These are phyloP conservation scores for Zizania palustris DNA, from an alignment of 202 grass and related monocot genomes.

Conservation along the genomic window DNA sequence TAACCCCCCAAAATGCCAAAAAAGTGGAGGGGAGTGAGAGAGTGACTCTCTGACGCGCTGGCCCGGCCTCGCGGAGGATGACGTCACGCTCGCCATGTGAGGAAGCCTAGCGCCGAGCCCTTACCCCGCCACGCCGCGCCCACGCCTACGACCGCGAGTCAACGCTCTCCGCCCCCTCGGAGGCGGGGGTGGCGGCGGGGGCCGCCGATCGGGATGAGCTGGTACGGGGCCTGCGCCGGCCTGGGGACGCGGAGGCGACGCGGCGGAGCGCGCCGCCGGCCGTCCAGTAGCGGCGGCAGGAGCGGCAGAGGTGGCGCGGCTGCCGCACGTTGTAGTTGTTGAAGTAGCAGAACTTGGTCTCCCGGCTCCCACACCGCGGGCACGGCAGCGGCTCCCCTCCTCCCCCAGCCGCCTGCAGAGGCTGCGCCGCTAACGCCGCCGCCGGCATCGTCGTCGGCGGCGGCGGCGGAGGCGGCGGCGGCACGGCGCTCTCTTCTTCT, in stretches of 20 bases:
- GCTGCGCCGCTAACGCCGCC: background rate
- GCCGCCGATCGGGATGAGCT: slow-evolving; percentile 39
- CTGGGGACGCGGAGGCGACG: slow-evolving; percentile 62
- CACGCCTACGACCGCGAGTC: slow-evolving; percentile 40
- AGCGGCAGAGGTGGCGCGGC: slow-evolving; percentile 90
- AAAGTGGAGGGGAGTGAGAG: slow-evolving; percentile 14
- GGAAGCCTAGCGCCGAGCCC: slow-evolving; percentile 17
- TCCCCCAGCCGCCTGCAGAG: background rate
- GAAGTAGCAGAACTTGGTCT: slow-evolving; percentile 99
- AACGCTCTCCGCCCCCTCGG: slow-evolving; percentile 50
- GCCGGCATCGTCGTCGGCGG: background rate
- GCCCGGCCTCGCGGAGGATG: background rate
- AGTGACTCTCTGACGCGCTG: slow-evolving; percentile 16
- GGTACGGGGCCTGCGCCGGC: slow-evolving; percentile 57
- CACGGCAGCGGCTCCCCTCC: slow-evolving; percentile 61
- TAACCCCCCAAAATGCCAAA: slow-evolving; percentile 10
- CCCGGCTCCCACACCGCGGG: slow-evolving; percentile 80
- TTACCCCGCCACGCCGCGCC: background rate
- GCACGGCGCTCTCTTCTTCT: slow-evolving; percentile 3
- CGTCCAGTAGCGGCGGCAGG: slow-evolving; percentile 95
- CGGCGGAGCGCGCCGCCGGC: slow-evolving; percentile 85
- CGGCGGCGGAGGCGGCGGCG: background rate
- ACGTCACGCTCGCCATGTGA: background rate
- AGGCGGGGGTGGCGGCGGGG: slow-evolving; percentile 31
- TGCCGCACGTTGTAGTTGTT: slow-evolving; percentile 99